Evolutionary conservation across 139 green algal genomes (phyloP).

Genomic region (Chlorella vulgaris): DNA sequence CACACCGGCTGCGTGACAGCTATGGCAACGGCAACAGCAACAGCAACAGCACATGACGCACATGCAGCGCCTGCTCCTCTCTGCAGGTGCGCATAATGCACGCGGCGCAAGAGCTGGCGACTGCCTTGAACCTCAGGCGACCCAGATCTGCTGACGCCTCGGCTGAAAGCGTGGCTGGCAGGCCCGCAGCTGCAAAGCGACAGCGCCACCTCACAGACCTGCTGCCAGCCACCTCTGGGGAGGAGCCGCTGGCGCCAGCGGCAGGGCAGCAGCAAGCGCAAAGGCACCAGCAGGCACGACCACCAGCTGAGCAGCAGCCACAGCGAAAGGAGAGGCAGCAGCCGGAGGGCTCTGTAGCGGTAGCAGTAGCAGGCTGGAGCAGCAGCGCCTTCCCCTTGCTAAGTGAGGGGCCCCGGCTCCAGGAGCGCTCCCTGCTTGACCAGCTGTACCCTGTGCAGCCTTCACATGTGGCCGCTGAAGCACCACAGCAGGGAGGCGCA

Average conservation of each 20-base stretch:
- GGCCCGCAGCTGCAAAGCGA: neutral
- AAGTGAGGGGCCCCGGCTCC: neutral
- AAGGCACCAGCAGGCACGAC: neutral
- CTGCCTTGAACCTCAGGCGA: neutral
- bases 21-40: too few species aligned
- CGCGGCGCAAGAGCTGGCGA: slow-evolving; percentile 5
- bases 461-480: too few species aligned
- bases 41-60: neutral
- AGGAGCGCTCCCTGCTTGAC: slow-evolving; percentile 13
- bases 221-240: neutral
- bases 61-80: neutral
- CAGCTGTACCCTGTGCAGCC: neutral
- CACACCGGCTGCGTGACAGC: too few species aligned
- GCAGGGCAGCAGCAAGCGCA: neutral
- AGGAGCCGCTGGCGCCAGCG: neutral
- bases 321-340: neutral
- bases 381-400: neutral
- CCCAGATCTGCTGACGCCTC: neutral
- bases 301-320: neutral
- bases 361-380: neutral
- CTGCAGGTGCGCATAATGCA: slow-evolving; percentile 20
- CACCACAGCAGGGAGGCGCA: neutral
- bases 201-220: slow-evolving; percentile 17
- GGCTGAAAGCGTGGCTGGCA: neutral
- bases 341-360: neutral